Conservation (phyloP, 257 asterid genomes). For the Nicotiana undulata region DNA sequence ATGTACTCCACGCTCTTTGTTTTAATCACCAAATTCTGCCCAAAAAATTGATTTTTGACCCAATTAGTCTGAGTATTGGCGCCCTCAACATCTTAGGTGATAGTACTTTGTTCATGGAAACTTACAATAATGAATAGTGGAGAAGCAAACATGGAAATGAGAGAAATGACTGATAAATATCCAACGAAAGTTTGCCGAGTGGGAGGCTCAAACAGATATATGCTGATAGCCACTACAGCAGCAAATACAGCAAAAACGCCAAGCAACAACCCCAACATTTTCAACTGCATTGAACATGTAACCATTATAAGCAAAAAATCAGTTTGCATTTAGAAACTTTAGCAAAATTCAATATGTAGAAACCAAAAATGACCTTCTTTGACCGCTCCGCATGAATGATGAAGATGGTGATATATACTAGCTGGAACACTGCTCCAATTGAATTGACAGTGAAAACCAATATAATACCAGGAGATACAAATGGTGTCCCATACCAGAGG, state of each 20-base stretch:
- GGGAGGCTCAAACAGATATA: constrained; percentile 53
- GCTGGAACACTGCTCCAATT: constrained; percentile 71
- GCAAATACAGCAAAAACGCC: constrained; percentile 52
- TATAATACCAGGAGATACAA: constrained; percentile 56
- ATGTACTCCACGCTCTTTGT: constrained; percentile 83
- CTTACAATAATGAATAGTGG: constrained; percentile 80
- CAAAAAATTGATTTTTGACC: neutral
- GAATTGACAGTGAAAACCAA: constrained; percentile 71
- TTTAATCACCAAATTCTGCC: constrained; percentile 79
- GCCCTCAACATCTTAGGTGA: neutral
- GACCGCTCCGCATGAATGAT: constrained; percentile 41
- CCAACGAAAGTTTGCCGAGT: constrained; percentile 67
- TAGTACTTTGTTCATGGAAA: neutral
- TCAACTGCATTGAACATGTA: constrained; percentile 19
- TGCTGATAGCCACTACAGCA: constrained; percentile 39
- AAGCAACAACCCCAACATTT: constrained; percentile 26
- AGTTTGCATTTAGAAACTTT: neutral
- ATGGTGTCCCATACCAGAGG: constrained; percentile 82
- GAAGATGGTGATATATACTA: constrained; percentile 53
- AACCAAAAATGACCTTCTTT: constrained; percentile 36
- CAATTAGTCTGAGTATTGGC: constrained; percentile 1
- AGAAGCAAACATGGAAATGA: constrained; percentile 86
- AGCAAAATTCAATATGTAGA: neutral
- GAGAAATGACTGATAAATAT: constrained; percentile 60
- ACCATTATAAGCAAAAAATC: neutral